These are phyloP conservation scores for Straminergon stramineum DNA, from an alignment of 225 moss, liverwort and hornwort species.

Conservation along the genomic window DNA sequence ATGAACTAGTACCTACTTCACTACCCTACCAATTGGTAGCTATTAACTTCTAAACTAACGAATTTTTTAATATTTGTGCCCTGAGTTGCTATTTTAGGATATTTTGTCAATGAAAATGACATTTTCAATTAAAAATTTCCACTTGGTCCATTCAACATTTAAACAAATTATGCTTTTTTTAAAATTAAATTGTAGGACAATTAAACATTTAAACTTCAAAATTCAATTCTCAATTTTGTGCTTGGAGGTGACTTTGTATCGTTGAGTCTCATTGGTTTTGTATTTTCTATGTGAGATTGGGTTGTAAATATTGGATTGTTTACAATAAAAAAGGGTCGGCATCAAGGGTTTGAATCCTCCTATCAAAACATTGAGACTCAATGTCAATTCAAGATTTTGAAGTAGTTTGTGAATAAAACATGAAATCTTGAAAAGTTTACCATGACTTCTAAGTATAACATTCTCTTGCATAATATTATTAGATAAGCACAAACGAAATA, in stretches of 20 bases:
- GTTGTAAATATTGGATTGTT: not conserved
- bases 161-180: not conserved
- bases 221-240: not conserved
- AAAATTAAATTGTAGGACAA: not conserved
- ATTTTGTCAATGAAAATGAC: not conserved
- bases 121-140: not conserved
- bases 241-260: not conserved
- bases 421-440: not conserved
- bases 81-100: not conserved
- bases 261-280: not conserved
- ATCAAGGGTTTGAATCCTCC: not conserved
- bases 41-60: not conserved
- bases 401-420: not conserved
- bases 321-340: not conserved
- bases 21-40: not conserved
- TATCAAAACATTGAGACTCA: not conserved
- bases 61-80: not conserved
- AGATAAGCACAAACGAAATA: not conserved
- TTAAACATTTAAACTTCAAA: not conserved
- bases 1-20: not conserved
- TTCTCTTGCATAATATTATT: not conserved
- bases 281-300: not conserved
- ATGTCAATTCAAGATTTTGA: not conserved
- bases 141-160: not conserved
- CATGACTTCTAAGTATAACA: not conserved